A percentile compares a stretch with the other conserved stretches of the same genome.
Conservation (phyloP, 2,329 filamentous ascomycete genomes). For the Aspergillus hortae region DNA sequence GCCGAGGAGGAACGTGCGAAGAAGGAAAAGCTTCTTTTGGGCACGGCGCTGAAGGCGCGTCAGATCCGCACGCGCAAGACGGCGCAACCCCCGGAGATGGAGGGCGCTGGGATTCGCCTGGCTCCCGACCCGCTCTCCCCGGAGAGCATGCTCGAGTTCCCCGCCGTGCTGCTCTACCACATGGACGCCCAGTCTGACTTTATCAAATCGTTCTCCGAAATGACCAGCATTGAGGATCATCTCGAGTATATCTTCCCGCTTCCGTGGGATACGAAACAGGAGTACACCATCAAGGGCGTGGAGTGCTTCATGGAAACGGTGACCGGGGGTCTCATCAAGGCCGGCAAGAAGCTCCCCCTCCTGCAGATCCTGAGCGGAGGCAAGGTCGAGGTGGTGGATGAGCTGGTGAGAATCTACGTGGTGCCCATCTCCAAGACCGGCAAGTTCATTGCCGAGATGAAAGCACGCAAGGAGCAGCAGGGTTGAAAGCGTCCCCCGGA, state of each 20-base stretch:
- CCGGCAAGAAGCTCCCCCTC: conserved; percentile 78
- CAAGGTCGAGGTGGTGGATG: conserved; percentile 83
- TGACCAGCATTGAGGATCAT: conserved; percentile 70
- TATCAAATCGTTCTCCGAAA: conserved; percentile 80
- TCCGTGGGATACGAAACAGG: conserved; percentile 72
- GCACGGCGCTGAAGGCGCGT: conserved; percentile 64
- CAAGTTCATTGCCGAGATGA: conserved; percentile 81
- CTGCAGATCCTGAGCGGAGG: conserved; percentile 70
- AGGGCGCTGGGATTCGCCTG: conserved; percentile 72
- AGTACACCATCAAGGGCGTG: conserved; percentile 64
- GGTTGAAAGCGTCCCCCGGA: conserved; percentile 16
- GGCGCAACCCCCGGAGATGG: conserved; percentile 74
- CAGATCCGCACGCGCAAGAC: conserved; percentile 67
- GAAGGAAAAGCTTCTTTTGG: conserved; percentile 60
- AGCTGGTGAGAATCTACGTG: conserved; percentile 76
- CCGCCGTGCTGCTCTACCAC: conserved; percentile 81
- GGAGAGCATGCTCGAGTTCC: conserved; percentile 68
- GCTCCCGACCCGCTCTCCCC: conserved; percentile 70
- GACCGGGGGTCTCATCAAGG: conserved; percentile 77
- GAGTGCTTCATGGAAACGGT: conserved; percentile 88
- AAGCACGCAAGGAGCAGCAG: conserved; percentile 57
- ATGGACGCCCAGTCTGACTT: conserved; percentile 80
- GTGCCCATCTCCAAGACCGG: conserved; percentile 68
- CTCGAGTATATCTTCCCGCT: conserved; percentile 80
- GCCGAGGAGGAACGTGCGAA: conserved; percentile 45